phyloP scores from a whole-genome alignment of 202 grass and related monocot species.

The Musa balbisiana region DNA sequence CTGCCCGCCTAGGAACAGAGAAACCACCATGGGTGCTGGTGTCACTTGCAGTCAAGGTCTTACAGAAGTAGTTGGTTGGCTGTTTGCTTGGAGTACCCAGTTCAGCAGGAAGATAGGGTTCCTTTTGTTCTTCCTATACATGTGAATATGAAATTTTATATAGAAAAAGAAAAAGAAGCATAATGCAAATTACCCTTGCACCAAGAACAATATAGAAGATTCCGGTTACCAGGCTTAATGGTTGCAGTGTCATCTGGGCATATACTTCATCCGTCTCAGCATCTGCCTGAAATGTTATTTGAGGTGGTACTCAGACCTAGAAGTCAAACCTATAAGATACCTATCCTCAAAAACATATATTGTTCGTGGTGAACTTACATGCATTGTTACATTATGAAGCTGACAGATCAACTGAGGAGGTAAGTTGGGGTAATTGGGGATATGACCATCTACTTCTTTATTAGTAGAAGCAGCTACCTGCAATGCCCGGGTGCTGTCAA shows the following conservation, averaged over 20 bases:
- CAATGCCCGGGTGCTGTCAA: neutral
- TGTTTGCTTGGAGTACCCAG: constrained; percentile 76
- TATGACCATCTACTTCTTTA: constrained; percentile 85
- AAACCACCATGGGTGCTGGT: constrained; percentile 98
- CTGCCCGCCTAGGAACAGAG: constrained; percentile 85
- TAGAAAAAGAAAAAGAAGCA: constrained; percentile 15
- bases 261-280: constrained; percentile 95
- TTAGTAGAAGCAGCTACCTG: constrained; percentile 94
- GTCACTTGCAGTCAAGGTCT: constrained; percentile 94
- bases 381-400: constrained; percentile 98
- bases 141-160: constrained; percentile 21
- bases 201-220: neutral
- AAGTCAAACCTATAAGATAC: constrained; percentile 4
- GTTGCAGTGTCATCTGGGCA: constrained; percentile 95
- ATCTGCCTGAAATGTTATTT: constrained; percentile 63
- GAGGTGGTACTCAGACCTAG: constrained; percentile 2
- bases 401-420: constrained; percentile 94
- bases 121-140: constrained; percentile 80
- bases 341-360: constrained; percentile 8
- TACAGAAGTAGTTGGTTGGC: constrained; percentile 96
- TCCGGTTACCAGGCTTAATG: constrained; percentile 61
- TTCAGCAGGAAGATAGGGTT: constrained; percentile 81
- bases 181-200: too few relatives aligned
- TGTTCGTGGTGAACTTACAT: constrained; percentile 45
- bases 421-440: constrained; percentile 89